phyloP scores from a whole-genome alignment of 2,329 filamentous ascomycete species.

The Sarocladiaceae sp. region DNA sequence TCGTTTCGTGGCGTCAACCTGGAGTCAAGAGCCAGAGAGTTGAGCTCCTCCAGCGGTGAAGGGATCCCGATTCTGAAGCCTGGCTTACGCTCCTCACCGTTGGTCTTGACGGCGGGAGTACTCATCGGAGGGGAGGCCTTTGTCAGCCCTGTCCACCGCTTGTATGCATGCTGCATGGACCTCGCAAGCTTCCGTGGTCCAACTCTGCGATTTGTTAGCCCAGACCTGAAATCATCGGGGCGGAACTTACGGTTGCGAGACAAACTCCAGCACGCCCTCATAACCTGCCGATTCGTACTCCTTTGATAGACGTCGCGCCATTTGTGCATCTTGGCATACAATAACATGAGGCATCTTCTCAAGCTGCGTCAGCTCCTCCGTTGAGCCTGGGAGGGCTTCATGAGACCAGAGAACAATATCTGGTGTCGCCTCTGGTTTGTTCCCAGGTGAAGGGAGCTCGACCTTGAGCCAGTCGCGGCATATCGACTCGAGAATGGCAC shows the following conservation, averaged over 20 bases:
- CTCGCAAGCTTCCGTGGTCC: conserved; percentile 31
- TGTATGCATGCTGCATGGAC: conserved; percentile 19
- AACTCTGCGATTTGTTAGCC: conserved; percentile 17
- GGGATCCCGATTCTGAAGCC: background rate
- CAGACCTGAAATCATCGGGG: background rate
- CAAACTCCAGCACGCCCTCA: conserved; percentile 26
- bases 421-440: conserved; percentile 13
- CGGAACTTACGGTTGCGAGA: conserved; percentile 29
- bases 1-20: conserved; percentile 5
- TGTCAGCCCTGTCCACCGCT: conserved; percentile 16
- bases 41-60: conserved; percentile 6
- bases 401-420: conserved; percentile 21
- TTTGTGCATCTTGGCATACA: conserved; percentile 25
- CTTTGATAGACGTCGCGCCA: conserved; percentile 19
- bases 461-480: conserved; percentile 28
- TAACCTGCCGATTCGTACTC: conserved; percentile 15
- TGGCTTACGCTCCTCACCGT: background rate
- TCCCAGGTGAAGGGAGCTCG: conserved; percentile 17
- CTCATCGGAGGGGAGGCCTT: conserved; percentile 1
- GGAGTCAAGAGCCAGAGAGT: background rate
- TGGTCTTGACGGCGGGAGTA: conserved; percentile 3
- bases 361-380: conserved; percentile 5
- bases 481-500: conserved; percentile 17
- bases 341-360: conserved; percentile 20
- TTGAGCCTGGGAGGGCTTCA: conserved; percentile 11